phyloP scores from a whole-genome alignment of 2,329 filamentous ascomycete species.

The Aspergillus fumigatus region DNA sequence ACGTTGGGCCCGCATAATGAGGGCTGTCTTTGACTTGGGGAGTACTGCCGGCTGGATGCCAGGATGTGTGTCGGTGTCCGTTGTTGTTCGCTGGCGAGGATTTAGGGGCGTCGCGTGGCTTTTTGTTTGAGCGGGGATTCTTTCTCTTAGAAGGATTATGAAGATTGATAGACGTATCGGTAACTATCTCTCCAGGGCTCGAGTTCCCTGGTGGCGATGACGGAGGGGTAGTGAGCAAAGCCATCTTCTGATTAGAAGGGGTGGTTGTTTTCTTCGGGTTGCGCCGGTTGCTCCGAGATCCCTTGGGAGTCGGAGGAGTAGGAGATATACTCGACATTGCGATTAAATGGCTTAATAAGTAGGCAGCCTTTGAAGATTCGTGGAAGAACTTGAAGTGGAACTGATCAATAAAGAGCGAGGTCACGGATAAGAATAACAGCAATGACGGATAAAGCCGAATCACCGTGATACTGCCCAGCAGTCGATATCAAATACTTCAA shows the following conservation, averaged over 20 bases:
- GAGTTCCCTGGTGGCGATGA: constrained; percentile 33
- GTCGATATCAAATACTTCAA: constrained; percentile 26
- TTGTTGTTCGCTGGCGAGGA: constrained; percentile 22
- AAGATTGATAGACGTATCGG: constrained; percentile 27
- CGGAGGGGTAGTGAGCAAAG: constrained; percentile 30
- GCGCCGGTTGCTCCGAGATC: constrained; percentile 33
- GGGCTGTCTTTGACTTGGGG: constrained; percentile 36
- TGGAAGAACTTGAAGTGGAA: constrained; percentile 24
- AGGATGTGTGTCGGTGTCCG: constrained; percentile 30
- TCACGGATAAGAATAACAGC: constrained; percentile 19
- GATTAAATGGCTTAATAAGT: constrained; percentile 47
- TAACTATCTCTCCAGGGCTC: constrained; percentile 27
- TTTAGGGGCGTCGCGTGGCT: constrained; percentile 27
- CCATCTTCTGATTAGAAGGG: constrained; percentile 27
- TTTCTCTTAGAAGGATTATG: constrained; percentile 33
- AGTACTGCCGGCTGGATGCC: constrained; percentile 40
- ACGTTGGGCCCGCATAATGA: constrained; percentile 83
- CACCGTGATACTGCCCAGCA: constrained; percentile 30
- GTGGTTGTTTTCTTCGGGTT: constrained; percentile 33
- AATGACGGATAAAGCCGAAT: constrained; percentile 16
- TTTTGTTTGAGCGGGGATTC: constrained; percentile 32
- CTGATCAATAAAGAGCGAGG: constrained; percentile 8
- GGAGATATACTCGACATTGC: constrained; percentile 45
- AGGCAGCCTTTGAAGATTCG: constrained; percentile 37
- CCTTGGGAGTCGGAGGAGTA: constrained; percentile 37